These are phyloP conservation scores for Platanthera guangdongensis DNA, from an alignment of 106 monocot species.

Conservation along the genomic window DNA sequence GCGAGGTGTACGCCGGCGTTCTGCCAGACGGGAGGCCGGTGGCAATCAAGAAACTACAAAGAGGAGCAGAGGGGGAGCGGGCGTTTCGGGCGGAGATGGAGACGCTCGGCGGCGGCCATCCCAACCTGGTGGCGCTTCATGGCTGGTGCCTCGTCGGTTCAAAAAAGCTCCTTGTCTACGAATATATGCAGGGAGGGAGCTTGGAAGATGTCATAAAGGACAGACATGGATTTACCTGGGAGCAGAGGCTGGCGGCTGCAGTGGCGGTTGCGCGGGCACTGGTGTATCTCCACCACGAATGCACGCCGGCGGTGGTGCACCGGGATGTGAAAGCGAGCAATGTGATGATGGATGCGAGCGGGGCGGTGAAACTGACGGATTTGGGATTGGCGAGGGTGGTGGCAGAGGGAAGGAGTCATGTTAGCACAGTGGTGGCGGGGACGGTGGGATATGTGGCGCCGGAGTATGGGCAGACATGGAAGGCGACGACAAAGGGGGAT, in stretches of 20 bases:
- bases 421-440: slow-evolving; percentile 76
- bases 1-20: slow-evolving; percentile 57
- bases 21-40: slow-evolving; percentile 58
- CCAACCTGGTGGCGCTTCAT: slow-evolving; percentile 56
- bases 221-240: slow-evolving; percentile 25
- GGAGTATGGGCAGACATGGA: slow-evolving; percentile 63
- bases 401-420: slow-evolving; percentile 44
- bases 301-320: slow-evolving; percentile 75
- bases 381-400: slow-evolving; percentile 69
- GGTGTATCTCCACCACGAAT: slow-evolving; percentile 66
- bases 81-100: slow-evolving; percentile 81
- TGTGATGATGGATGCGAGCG: slow-evolving; percentile 47
- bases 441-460: slow-evolving; percentile 92
- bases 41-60: slow-evolving; percentile 62
- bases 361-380: slow-evolving; percentile 53
- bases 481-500: slow-evolving; percentile 68
- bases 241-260: slow-evolving; percentile 36
- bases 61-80: slow-evolving; percentile 34
- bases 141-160: slow-evolving; percentile 65
- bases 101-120: slow-evolving; percentile 43
- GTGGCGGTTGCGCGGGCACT: slow-evolving; percentile 58
- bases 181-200: slow-evolving; percentile 69
- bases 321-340: slow-evolving; percentile 92
- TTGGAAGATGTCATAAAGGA: slow-evolving; percentile 46
- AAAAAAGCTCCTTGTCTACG: slow-evolving; percentile 60